Percentiles rank a stretch among this genome's conserved stretches.
phyloP scores from a whole-genome alignment of 2,329 filamentous ascomycete genomes.

The Beauveria rudraprayagi region DNA sequence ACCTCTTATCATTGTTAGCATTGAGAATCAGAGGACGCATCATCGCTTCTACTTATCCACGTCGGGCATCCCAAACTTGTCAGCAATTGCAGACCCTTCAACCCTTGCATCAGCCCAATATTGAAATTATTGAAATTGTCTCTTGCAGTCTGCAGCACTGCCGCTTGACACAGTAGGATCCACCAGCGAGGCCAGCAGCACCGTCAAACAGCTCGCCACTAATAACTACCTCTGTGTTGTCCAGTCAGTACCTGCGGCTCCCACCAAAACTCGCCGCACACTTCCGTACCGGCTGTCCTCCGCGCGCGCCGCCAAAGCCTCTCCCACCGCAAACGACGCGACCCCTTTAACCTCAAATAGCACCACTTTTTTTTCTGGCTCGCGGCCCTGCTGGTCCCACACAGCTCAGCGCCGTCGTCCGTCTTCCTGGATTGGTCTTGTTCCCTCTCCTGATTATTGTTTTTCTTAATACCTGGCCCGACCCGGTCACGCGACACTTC shows the following conservation, averaged over 20 bases:
- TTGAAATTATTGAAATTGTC: neutral
- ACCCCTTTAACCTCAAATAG: conserved; percentile 8
- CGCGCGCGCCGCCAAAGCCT: neutral
- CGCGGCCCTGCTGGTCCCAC: neutral
- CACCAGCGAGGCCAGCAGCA: neutral
- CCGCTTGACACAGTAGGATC: neutral
- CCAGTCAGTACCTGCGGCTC: neutral
- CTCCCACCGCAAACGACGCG: conserved; percentile 4
- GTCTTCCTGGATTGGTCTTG: neutral
- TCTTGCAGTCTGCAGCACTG: conserved; percentile 1
- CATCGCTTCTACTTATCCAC: neutral
- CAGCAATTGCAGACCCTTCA: neutral
- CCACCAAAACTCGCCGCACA: neutral
- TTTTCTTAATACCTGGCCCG: conserved; percentile 1
- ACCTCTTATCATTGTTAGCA: neutral
- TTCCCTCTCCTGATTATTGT: conserved; percentile 5
- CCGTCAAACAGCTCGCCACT: neutral
- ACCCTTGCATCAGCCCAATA: neutral
- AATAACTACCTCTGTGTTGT: neutral
- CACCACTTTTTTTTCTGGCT: conserved; percentile 8
- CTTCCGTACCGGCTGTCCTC: neutral
- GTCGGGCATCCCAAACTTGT: neutral
- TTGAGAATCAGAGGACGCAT: neutral
- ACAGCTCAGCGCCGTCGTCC: conserved; percentile 1
- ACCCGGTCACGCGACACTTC: conserved; percentile 11